Base-by-base conservation (phyloP, 2,329 filamentous ascomycete genomes). In the Fusarium chuoi region DNA sequence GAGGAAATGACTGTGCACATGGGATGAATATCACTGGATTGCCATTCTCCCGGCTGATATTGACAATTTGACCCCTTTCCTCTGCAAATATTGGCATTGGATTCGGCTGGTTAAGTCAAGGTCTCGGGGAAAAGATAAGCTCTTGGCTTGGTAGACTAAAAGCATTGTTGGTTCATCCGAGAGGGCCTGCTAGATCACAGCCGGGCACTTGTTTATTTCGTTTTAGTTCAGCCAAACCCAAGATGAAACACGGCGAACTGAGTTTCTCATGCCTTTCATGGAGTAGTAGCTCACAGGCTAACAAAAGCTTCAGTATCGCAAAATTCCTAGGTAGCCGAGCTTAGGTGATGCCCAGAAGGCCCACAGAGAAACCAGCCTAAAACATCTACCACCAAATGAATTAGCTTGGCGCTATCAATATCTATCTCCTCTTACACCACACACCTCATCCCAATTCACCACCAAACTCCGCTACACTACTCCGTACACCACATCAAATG, bases 381-480 rank as follows among this genome's bases (percentile, higher is more conserved):
- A 74, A 51, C 49, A 51, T 39, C 33, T 49, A 52, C 71, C 55
- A 74, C 62, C 42, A 68, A 74, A 63, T 71, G 70, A 74, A 71
- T 64, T 46, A 33, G 39, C 49, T 55, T 49, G 30, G 44, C 58
- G 49, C 70, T 70, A 74, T 74, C 49, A 51, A 71, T 55, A 41
- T 44, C 49, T 55, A 41, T 44, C 49, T 41, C 38, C 54, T 68
- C 54, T 55, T 60, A 65, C 65, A 70, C 52, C 30, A 69, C 38
- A 55, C 62, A 62, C 36, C 41, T 30, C 28, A 46, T 48, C 26
- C 13, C 33, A 35, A 52, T 36, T 36, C 30, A 39, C 35, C 45
- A 52, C 62, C 55, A 69, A 56, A 49, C 46, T 41, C 24, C 38
- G 26, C 52, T 55, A 45, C 28, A 46, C 63, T 51, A 68, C 51